Percentiles rank a stretch among this genome's conserved stretches.
These are phyloP conservation scores for Spathaspora sp. DNA, from an alignment of 1,139 yeast genomes.

Conservation along the genomic window DNA sequence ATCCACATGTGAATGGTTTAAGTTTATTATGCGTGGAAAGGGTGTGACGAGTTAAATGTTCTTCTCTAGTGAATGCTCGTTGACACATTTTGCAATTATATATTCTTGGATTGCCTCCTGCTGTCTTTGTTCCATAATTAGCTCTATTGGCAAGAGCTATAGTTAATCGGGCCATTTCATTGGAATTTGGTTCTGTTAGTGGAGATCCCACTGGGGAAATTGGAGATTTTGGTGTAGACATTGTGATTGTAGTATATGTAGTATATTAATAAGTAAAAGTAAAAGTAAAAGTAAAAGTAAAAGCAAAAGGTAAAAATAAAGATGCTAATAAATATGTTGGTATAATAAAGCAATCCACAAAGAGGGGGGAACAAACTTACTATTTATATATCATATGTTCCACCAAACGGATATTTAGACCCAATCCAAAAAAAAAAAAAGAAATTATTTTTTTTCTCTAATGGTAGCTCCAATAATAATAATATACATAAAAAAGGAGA, in stretches of 20 bases:
- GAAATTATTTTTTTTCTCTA: background rate
- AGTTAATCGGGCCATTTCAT: background rate
- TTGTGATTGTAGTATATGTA: slow-evolving; percentile 1
- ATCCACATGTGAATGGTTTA: slow-evolving; percentile 75
- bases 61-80: slow-evolving; percentile 50
- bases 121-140: slow-evolving; percentile 42
- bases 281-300: background rate
- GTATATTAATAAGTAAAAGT: background rate
- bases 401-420: background rate
- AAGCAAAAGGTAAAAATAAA: background rate
- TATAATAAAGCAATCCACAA: background rate
- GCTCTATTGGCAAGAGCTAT: background rate
- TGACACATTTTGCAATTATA: slow-evolving; percentile 44
- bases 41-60: slow-evolving; percentile 47
- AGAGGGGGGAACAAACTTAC: background rate
- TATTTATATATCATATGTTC: slow-evolving; percentile 1
- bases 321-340: background rate
- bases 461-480: background rate
- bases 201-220: slow-evolving; percentile 5
- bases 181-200: background rate
- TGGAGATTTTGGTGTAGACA: slow-evolving; percentile 6
- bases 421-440: slow-evolving; percentile 3
- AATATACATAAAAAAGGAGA: slow-evolving; percentile 3
- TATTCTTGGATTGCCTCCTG: slow-evolving; percentile 46
- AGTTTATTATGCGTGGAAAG: slow-evolving; percentile 47